Base-by-base conservation (phyloP, 192 early-diverging fungal species). In the Fimicolochytrium jonesii region DNA sequence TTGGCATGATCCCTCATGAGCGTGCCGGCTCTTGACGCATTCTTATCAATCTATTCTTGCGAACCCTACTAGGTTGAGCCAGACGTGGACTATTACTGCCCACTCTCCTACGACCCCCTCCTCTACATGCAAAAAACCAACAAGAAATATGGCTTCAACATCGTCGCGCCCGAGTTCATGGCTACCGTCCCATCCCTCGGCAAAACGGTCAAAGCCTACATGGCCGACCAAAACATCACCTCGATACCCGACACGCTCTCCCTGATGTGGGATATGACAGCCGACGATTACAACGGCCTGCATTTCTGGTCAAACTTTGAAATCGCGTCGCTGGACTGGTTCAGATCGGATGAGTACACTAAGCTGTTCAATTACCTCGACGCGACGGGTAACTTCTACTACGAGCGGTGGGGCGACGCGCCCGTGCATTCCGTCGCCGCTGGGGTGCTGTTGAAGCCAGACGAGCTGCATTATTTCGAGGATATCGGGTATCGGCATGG, bases 341-440 rank as follows among this genome's bases (percentile, higher is more conserved):
- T 83, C 47, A 70, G 86, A 43, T 81, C 77, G 44, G 67, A 79
- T 17, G 77, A 71, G 0, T 91, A 91, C 64, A 71, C 73, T 15
- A 74, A 74, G 28, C 85, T 76, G 31, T 92, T 91, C 54, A 64
- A 79, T 22, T 78, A 83, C 32, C 68, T 94, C 30, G 92, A 94
- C 55, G 61, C 78, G 47, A 61, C 78, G 6, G 90, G 92, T 26
- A 90, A 90, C 10, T 92, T 91, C 78, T 93, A 91, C 63, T 93
- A 93, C 56, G 53, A 61, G 46, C 43, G 88, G 3, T 88, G 87
- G 87, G 85, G 87, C 0, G 87, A 90, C 73, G 88, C 87, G 1
- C 86, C 88, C 3, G 77, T 88, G 0, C 88, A 88, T 58, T 80
- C 81, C 1, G 80, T 88, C n/a, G 83, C 79, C 2, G 88, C 80